Evolutionary conservation across 306 rosid genomes (phyloP).

Genomic region (Dicorynia guianensis): DNA sequence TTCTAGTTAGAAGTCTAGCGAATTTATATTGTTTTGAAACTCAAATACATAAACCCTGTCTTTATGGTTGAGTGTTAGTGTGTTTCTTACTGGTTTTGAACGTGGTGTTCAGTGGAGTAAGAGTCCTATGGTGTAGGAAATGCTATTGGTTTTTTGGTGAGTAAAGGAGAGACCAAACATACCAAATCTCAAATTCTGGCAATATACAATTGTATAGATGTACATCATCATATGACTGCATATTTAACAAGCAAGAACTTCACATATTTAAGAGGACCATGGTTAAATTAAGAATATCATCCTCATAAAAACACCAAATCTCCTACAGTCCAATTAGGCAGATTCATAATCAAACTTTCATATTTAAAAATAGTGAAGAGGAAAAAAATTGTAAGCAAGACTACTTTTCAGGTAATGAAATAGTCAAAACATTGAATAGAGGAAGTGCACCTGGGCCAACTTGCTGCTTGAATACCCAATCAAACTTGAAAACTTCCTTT

Average conservation of each 20-base stretch:
- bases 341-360: not conserved
- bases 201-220: not conserved
- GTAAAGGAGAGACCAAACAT: too few relatives aligned
- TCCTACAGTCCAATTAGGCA: slow-evolving; percentile 2
- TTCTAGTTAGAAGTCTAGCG: too few relatives aligned
- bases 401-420: slow-evolving; percentile 19
- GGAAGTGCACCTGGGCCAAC: slow-evolving; percentile 80
- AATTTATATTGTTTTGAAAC: too few relatives aligned
- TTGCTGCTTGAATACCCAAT: slow-evolving; percentile 88
- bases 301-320: not conserved
- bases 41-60: too few relatives aligned
- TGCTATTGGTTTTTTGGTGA: too few relatives aligned
- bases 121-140: too few relatives aligned
- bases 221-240: not conserved
- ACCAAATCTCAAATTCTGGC: too few relatives aligned
- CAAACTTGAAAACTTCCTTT: slow-evolving; percentile 79
- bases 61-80: too few relatives aligned
- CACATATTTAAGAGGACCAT: too few relatives aligned
- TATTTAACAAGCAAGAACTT: too few relatives aligned
- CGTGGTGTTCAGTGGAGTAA: too few relatives aligned
- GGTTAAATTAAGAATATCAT: not conserved
- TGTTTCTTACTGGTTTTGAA: too few relatives aligned
- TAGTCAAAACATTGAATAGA: slow-evolving; percentile 1
- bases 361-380: not conserved
- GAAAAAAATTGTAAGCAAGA: not conserved